Evolutionary conservation across 441 rosid genomes (phyloP).

Genomic region (Arabidopsis hybrid): DNA sequence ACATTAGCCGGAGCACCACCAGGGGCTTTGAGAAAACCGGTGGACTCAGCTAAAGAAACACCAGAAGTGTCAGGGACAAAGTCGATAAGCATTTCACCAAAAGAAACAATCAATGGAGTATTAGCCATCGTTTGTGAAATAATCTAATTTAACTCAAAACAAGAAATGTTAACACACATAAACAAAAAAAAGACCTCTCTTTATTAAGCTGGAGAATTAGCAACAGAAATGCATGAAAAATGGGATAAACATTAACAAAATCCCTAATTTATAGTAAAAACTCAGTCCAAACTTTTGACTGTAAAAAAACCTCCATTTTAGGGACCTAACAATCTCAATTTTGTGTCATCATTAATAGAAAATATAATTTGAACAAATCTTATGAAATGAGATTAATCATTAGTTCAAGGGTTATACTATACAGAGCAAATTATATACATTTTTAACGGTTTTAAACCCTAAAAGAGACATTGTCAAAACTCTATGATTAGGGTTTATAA

Average conservation of each 20-base stretch:
- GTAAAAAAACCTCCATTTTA: conserved; percentile 2
- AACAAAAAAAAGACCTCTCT: conserved; percentile 1
- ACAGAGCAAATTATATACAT: neutral
- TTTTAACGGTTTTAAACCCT: neutral
- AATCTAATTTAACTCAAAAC: neutral
- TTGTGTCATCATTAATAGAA: neutral
- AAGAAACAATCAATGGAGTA: conserved; percentile 56
- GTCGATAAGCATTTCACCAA: conserved; percentile 85
- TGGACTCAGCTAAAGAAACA: conserved; percentile 72
- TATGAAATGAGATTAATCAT: neutral
- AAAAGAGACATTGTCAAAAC: neutral
- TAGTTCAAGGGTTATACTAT: neutral
- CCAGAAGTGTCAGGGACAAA: conserved; percentile 73
- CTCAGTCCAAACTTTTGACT: conserved; percentile 40
- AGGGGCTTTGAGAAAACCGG: conserved; percentile 71
- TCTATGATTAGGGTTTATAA: neutral
- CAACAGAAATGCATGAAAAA: conserved; percentile 28
- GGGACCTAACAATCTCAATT: neutral
- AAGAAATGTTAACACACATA: neutral
- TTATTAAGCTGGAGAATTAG: conserved; percentile 14
- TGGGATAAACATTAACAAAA: conserved; percentile 25
- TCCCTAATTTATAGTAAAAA: conserved; percentile 12
- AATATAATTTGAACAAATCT: neutral
- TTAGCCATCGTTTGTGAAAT: conserved; percentile 36
- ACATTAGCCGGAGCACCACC: conserved; percentile 93